Evolutionary conservation across 1,139 yeast genomes (phyloP).

Genomic region (Taphrina communis): DNA sequence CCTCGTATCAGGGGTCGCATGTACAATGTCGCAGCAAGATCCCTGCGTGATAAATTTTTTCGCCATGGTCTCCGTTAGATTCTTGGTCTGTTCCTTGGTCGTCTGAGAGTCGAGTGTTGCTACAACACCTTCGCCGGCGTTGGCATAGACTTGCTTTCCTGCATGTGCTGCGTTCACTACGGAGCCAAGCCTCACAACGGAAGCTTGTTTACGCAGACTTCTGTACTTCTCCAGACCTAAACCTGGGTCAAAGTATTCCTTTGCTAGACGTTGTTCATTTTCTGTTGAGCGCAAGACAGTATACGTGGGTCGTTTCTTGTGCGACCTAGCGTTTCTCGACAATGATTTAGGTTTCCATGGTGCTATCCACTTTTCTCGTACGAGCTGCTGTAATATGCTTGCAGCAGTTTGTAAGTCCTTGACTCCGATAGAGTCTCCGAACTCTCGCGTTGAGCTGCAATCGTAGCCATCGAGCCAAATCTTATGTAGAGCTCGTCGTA

Average conservation of each 20-base stretch:
- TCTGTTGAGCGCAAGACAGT: background rate
- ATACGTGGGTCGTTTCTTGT: constrained; percentile 3
- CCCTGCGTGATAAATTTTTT: background rate
- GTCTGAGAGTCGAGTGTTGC: background rate
- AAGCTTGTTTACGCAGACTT: background rate
- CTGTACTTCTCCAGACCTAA: constrained; percentile 6
- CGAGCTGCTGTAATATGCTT: constrained; percentile 11
- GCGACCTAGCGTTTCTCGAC: background rate
- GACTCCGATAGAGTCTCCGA: constrained; percentile 20
- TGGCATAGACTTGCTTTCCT: no score
- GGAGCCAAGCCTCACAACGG: background rate
- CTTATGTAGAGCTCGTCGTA: constrained; percentile 44
- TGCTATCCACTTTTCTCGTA: constrained; percentile 14
- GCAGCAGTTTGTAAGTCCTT: constrained; percentile 13
- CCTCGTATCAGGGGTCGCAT: background rate
- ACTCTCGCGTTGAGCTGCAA: background rate
- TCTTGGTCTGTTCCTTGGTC: no score
- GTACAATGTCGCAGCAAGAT: background rate
- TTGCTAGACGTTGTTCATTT: background rate
- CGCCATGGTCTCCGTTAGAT: no score
- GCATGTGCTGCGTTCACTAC: background rate
- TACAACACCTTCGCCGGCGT: background rate
- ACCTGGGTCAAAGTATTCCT: constrained; percentile 17
- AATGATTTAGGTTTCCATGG: background rate
- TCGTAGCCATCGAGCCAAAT: constrained; percentile 27